Conservation (phyloP, 768 basidiomycete species). For the Rhizopogon rudus region DNA sequence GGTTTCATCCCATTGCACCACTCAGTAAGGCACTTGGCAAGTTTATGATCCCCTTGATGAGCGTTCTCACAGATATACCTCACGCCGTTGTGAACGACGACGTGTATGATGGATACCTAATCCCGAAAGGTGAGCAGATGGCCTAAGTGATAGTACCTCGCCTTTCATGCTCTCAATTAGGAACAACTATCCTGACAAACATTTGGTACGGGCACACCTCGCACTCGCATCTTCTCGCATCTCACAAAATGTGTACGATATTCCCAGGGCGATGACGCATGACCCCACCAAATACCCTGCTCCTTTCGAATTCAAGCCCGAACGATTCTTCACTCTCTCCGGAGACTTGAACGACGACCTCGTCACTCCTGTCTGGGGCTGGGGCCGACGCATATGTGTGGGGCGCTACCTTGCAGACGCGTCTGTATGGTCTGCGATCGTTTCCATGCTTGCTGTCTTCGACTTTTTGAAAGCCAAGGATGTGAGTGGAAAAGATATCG, state of each 20-base stretch:
- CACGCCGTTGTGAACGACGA: conserved; percentile 5
- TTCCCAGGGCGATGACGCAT: conserved; percentile 32
- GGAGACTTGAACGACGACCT: conserved; percentile 1
- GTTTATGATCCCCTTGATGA: neutral
- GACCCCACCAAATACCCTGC: conserved; percentile 29
- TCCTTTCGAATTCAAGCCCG: conserved; percentile 29
- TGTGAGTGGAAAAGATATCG: conserved; percentile 20
- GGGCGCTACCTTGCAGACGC: conserved; percentile 32
- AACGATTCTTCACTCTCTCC: conserved; percentile 23
- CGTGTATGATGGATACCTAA: conserved; percentile 7
- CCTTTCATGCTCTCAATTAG: neutral
- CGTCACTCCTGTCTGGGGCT: conserved; percentile 1
- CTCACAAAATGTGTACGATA: neutral
- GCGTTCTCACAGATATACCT: neutral
- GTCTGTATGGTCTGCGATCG: conserved; percentile 33
- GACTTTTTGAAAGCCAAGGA: conserved; percentile 32
- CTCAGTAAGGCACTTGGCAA: conserved; percentile 12
- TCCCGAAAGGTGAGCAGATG: conserved; percentile 1
- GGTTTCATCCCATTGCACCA: conserved; percentile 20
- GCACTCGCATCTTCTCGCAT: no score
- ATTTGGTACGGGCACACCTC: neutral
- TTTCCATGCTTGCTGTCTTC: conserved; percentile 33
- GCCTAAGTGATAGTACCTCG: no score
- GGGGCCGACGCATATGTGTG: conserved; percentile 28
- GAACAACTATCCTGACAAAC: conserved; percentile 1